Conservation (phyloP, 768 basidiomycete genomes). For the Phanerochaete carnosa region DNA sequence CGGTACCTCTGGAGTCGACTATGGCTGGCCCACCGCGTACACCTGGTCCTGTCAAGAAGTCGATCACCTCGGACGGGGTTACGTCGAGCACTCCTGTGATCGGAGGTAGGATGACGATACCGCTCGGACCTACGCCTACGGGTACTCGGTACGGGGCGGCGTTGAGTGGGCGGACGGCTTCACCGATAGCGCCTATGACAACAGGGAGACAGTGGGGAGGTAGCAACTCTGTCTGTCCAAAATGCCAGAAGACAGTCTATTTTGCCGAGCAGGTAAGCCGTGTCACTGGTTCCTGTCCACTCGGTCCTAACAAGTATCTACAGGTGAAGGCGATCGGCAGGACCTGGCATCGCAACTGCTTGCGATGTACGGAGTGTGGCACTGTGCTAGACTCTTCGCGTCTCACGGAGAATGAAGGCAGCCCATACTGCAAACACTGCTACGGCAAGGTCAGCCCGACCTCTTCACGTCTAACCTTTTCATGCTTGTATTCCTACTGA, state of each 20-base stretch:
- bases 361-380: slow-evolving; percentile 73
- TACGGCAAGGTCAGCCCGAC: slow-evolving; percentile 53
- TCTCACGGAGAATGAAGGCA: slow-evolving; percentile 73
- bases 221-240: slow-evolving; percentile 56
- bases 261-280: slow-evolving; percentile 74
- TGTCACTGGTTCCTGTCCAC: not conserved
- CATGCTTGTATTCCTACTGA: not conserved
- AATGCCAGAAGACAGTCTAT: slow-evolving; percentile 75
- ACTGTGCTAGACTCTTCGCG: slow-evolving; percentile 68
- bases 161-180: slow-evolving; percentile 32
- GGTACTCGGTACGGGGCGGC: slow-evolving; percentile 68
- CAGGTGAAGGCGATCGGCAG: slow-evolving; percentile 81
- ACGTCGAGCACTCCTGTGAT: not conserved
- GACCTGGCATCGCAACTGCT: slow-evolving; percentile 74
- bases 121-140: slow-evolving; percentile 45
- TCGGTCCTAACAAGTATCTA: not conserved
- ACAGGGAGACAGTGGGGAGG: slow-evolving; percentile 37
- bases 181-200: slow-evolving; percentile 19
- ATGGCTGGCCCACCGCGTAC: slow-evolving; percentile 16
- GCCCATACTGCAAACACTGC: slow-evolving; percentile 67
- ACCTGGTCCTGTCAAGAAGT: not conserved
- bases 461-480: not conserved
- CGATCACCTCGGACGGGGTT: not conserved
- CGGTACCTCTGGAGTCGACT: slow-evolving; percentile 41
- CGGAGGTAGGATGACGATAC: slow-evolving; percentile 9